Evolutionary conservation across 345 rosid genomes (phyloP), one percentile per base, ranked within the genome.

Genomic region (Geranium brycei): DNA sequence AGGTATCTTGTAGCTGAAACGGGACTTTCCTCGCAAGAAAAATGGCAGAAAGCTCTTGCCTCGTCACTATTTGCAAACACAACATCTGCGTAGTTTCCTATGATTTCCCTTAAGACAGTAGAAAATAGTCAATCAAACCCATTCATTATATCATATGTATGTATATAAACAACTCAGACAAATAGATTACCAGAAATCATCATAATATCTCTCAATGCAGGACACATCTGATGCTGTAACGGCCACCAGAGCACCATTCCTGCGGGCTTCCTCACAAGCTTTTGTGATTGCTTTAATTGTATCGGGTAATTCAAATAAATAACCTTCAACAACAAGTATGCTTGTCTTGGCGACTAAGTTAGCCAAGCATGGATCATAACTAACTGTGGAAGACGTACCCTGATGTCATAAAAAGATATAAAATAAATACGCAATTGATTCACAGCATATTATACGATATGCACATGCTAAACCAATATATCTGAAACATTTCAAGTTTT

Each of bases 171-270:
- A 16, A 62, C 17, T 12, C 16, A 35, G 15, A 28, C 14, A 66
- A 65, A 57, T 64, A 35, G 65, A 73, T 68, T 72, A 92, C 98
- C 98, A 89, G 81, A 86, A 92, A 74, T 86, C 95, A 81, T 89
- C 96, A 62, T 87, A 89, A 72, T 87, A 95, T 58, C 86, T 81
- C 75, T 92, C 97, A 4, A 92, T 87, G 79, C 98, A 89, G 56
- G 97, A 83, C 47, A 87, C 89, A 70, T 92, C 98, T 6, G 97
- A 92, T 64, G 96, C 98, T 28, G 97, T 87, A 57, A 89, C 81
- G 19, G 97, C 98, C 78, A 92, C 84, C 67, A 92, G 75, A 8
- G 87, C 93, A 71, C 96, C 95, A 61, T 68, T 75, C 63, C 74
- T 81, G 60, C 75, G 87, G 41, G 98, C 96, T 81, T 79, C 96